These are phyloP conservation scores for Saturnispora galanensis DNA, from an alignment of 805 yeast species.

Conservation along the genomic window DNA sequence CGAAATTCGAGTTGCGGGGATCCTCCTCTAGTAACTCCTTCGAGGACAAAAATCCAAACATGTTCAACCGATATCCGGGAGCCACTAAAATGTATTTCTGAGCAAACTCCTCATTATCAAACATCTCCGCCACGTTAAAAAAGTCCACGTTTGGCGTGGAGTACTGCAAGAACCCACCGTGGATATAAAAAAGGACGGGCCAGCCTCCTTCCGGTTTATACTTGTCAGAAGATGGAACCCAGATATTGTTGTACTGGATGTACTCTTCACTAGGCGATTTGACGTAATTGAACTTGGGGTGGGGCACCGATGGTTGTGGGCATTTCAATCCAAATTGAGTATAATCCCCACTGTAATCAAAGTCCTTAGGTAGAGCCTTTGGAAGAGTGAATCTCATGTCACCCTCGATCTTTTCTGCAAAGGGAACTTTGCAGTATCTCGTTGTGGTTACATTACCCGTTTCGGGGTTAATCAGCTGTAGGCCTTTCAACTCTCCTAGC, in stretches of 20 bases:
- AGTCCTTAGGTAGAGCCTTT: constrained; percentile 24
- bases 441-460: constrained; percentile 17
- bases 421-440: constrained; percentile 27
- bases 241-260: constrained; percentile 29
- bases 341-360: constrained; percentile 32
- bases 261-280: constrained; percentile 27
- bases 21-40: constrained; percentile 31
- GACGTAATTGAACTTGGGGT: constrained; percentile 15
- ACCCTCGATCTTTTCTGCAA: constrained; percentile 27
- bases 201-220: constrained; percentile 30
- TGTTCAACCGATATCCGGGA: constrained; percentile 33
- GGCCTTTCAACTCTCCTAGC: constrained; percentile 24
- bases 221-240: constrained; percentile 28
- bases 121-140: constrained; percentile 18
- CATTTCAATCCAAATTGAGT: constrained; percentile 26
- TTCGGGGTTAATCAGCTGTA: constrained; percentile 13
- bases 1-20: constrained; percentile 25
- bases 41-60: constrained; percentile 29
- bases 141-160: constrained; percentile 22
- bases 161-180: constrained; percentile 36
- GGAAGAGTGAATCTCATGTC: constrained; percentile 26
- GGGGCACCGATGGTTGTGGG: constrained; percentile 31
- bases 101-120: constrained; percentile 22
- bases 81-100: constrained; percentile 30
- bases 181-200: constrained; percentile 34